Evolutionary conservation across 2,329 filamentous ascomycete genomes (phyloP), one percentile per base, ranked within the genome.

Genomic region (Botryotinia globosa): DNA sequence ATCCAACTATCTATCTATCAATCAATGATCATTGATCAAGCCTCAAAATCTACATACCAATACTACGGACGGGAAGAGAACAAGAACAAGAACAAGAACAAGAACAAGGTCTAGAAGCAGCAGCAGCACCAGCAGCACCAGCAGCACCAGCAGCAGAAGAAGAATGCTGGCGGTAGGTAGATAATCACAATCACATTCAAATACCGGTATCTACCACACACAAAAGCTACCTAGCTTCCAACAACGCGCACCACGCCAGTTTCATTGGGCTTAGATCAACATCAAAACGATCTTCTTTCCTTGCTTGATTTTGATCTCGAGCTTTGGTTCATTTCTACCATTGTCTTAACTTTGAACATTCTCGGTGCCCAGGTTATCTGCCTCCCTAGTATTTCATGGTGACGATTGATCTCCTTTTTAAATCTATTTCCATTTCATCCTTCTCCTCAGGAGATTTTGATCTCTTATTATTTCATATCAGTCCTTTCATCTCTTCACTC

Each of bases 251-350:
- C 64, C 9, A 29, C 64, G 45, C 64, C 64, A 70, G 29, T n/a
- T n/a, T 32, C n/a, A 64, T 63, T 51, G 22, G 37, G 56, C 20
- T 34, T 32, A 70, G 44, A 70, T 70, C 56, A 64, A 48, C 56
- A 22, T 1, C 12, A 25, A 64, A 70, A 29, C 32, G 37, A 45
- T 56, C 56, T 51, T 70, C 22, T 22, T 70, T 70, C 68, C 56
- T 42, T 63, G 56, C 68, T 70, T 56, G 51, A 56, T 56, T n/a
- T 56, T 29, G 51, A 56, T 56, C 51, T 56, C 37, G 34, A 39
- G 1, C 22, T 32, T 29, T 64, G 39, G 42, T 51, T 22, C 22
- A 34, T 18, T 63, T 70, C 32, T 39, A 37, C 9, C 32, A 45
- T 14, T 39, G 25, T 44, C 25, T 37, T 51, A 37, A 48, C 29